These are phyloP conservation scores for Cardamine resedifolia DNA, from an alignment of 345 rosid genomes.

Conservation along the genomic window DNA sequence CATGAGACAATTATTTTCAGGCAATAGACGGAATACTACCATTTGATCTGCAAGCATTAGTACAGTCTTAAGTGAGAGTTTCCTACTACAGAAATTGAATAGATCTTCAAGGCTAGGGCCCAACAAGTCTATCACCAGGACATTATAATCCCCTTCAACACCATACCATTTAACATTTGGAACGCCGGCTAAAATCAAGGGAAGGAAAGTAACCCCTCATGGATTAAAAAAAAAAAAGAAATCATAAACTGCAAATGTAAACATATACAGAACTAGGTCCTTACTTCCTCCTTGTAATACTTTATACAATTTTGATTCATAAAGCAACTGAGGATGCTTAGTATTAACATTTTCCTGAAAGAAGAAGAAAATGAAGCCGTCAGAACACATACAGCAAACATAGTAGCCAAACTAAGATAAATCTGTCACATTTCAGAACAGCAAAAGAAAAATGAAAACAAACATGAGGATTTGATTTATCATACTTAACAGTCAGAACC, in stretches of 20 bases:
- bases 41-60: constrained; percentile 96
- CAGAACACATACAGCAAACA: constrained; percentile 15
- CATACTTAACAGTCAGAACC: constrained; percentile 20
- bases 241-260: constrained; percentile 13
- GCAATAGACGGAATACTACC: constrained; percentile 47
- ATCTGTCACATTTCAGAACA: neutral
- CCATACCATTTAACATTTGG: constrained; percentile 86
- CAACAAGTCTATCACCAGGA: constrained; percentile 81
- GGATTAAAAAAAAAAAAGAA: constrained; percentile 27
- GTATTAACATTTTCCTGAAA: constrained; percentile 90
- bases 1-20: neutral
- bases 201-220: constrained; percentile 23
- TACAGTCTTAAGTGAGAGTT: constrained; percentile 83
- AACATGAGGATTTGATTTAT: constrained; percentile 8
- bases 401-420: neutral
- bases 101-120: constrained; percentile 96
- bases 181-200: constrained; percentile 64
- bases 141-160: constrained; percentile 82
- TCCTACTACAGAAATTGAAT: constrained; percentile 84
- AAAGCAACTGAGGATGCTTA: constrained; percentile 90
- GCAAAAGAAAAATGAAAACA: constrained; percentile 2
- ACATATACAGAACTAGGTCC: constrained; percentile 17
- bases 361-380: constrained; percentile 13
- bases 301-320: constrained; percentile 87
- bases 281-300: constrained; percentile 97